Conservation (phyloP, 805 yeast genomes). For the Lachancea cidri region DNA sequence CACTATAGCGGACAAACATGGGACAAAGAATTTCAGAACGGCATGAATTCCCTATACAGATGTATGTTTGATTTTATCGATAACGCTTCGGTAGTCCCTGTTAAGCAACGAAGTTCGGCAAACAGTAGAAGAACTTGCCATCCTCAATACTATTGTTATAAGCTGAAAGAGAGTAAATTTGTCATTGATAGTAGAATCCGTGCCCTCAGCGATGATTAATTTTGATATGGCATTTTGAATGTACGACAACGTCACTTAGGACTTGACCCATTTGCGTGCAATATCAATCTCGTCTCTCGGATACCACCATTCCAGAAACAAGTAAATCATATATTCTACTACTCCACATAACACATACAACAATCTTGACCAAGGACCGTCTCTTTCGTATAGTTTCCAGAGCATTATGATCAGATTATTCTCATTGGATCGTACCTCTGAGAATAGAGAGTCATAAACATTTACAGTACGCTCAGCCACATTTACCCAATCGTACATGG, state of each 20-base stretch:
- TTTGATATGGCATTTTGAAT: background rate
- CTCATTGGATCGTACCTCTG: constrained; percentile 36
- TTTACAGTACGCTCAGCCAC: constrained; percentile 81
- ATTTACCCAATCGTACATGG: constrained; percentile 89
- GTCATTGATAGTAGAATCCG: background rate
- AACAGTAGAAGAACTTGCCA: background rate
- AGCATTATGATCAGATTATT: constrained; percentile 56
- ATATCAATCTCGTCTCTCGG: constrained; percentile 69
- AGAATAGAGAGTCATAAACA: constrained; percentile 55
- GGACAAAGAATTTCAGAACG: background rate
- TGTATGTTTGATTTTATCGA: background rate
- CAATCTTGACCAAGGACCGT: constrained; percentile 83
- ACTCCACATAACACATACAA: constrained; percentile 75
- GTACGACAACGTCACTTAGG: too few relatives aligned
- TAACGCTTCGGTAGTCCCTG: background rate
- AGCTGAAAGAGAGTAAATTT: constrained; percentile 1
- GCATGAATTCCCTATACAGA: background rate
- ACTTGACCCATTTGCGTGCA: constrained; percentile 76
- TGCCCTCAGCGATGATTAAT: background rate
- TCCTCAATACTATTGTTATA: background rate
- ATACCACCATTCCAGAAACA: constrained; percentile 60
- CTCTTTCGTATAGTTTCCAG: constrained; percentile 49
- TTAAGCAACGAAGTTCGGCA: background rate
- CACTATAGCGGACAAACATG: background rate
- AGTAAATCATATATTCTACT: constrained; percentile 65